Percentiles rank a stretch among this genome's conserved stretches.
phyloP scores from a whole-genome alignment of 2,329 filamentous ascomycete species.

The Colletotrichum shisoi region DNA sequence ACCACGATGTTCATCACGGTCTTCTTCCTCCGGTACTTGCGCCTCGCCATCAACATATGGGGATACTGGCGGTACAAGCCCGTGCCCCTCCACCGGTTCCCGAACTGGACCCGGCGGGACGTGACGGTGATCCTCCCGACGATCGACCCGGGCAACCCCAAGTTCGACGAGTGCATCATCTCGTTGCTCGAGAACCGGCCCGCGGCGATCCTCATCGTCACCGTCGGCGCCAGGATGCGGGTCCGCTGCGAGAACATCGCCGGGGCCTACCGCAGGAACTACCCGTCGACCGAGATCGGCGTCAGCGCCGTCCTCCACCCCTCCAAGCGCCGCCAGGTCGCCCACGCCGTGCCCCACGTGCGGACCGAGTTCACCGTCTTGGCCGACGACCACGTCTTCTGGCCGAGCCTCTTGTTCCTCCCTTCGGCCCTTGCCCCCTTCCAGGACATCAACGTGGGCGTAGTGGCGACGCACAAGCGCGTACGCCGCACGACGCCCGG shows the following conservation, averaged over 20 bases:
- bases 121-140: constrained; percentile 63
- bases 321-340: constrained; percentile 61
- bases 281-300: constrained; percentile 41
- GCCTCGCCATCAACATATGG: constrained; percentile 12
- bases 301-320: constrained; percentile 48
- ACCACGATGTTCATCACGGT: not conserved
- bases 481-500: constrained; percentile 52
- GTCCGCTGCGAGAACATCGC: constrained; percentile 7
- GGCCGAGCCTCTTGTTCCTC: constrained; percentile 54
- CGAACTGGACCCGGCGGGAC: constrained; percentile 49
- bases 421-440: constrained; percentile 54
- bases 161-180: constrained; percentile 54
- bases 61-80: constrained; percentile 51
- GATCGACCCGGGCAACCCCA: constrained; percentile 52
- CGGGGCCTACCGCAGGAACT: constrained; percentile 26
- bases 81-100: constrained; percentile 42
- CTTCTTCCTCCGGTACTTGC: constrained; percentile 21
- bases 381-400: constrained; percentile 64
- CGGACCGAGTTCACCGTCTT: constrained; percentile 55
- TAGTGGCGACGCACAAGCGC: constrained; percentile 65
- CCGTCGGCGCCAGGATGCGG: constrained; percentile 48
- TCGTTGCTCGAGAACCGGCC: constrained; percentile 53
- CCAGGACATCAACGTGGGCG: constrained; percentile 57
- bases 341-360: constrained; percentile 50
- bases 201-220: constrained; percentile 54